These are phyloP conservation scores for Colletotrichum spinosum DNA, from an alignment of 2,329 filamentous ascomycete species.

Conservation along the genomic window DNA sequence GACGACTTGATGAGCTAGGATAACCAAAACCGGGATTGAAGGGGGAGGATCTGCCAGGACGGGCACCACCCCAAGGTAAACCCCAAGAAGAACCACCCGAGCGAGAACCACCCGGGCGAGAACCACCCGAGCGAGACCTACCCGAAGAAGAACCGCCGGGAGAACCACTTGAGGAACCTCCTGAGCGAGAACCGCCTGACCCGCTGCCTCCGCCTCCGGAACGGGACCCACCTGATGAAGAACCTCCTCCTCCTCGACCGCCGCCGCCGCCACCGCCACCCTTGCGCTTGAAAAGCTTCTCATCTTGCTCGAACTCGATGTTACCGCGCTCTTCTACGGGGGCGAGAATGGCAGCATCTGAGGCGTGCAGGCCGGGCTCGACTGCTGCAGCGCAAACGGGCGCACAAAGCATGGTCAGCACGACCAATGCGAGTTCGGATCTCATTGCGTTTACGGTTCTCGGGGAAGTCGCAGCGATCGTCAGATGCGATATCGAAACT, in stretches of 20 bases:
- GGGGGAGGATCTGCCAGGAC: neutral
- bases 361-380: constrained; percentile 38
- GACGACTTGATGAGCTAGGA: constrained; percentile 40
- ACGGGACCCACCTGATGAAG: constrained; percentile 31
- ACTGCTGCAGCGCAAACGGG: constrained; percentile 41
- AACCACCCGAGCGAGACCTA: constrained; percentile 20
- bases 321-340: constrained; percentile 37
- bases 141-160: neutral
- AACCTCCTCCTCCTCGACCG: constrained; percentile 49
- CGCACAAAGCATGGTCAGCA: constrained; percentile 42
- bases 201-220: constrained; percentile 40
- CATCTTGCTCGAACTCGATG: constrained; percentile 37
- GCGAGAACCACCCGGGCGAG: constrained; percentile 38
- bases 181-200: constrained; percentile 40
- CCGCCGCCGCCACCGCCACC: constrained; percentile 68
- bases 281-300: constrained; percentile 69
- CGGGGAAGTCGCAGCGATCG: constrained; percentile 6
- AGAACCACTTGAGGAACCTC: constrained; percentile 22
- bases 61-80: too few species aligned
- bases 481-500: neutral
- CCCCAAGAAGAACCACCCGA: constrained; percentile 34
- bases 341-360: constrained; percentile 28
- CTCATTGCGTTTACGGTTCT: constrained; percentile 44
- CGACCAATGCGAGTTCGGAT: constrained; percentile 44
- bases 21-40: constrained; percentile 30